These are phyloP conservation scores for Xylariaceae sp. DNA, from an alignment of 2,329 filamentous ascomycete species.

Conservation along the genomic window DNA sequence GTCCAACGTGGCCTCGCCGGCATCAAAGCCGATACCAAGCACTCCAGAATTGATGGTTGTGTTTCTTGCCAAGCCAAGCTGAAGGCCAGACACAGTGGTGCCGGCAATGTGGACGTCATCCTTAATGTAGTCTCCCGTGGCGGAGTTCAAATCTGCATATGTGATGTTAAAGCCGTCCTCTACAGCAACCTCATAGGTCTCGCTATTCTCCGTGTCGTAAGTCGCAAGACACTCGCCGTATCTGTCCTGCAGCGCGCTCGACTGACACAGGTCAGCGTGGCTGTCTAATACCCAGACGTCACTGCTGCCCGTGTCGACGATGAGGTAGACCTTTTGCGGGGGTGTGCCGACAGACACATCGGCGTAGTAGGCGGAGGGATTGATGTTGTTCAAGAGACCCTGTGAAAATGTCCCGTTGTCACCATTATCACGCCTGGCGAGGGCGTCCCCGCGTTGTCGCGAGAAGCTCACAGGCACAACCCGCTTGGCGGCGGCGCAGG, in stretches of 20 bases:
- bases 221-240: constrained; percentile 39
- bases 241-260: constrained; percentile 31
- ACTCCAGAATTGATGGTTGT: constrained; percentile 54
- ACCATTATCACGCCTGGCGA: constrained; percentile 14
- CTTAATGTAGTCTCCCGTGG: constrained; percentile 55
- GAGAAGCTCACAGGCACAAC: constrained; percentile 29
- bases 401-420: constrained; percentile 31
- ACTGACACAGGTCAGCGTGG: constrained; percentile 40
- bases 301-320: constrained; percentile 62
- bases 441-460: constrained; percentile 10
- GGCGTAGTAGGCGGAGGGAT: constrained; percentile 54
- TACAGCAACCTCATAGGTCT: constrained; percentile 45
- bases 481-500: constrained; percentile 19
- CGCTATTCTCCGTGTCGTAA: constrained; percentile 47
- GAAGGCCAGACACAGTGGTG: constrained; percentile 46
- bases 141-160: constrained; percentile 58
- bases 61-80: constrained; percentile 53
- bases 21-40: constrained; percentile 57
- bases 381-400: constrained; percentile 51
- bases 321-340: constrained; percentile 50
- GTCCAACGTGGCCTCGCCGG: constrained; percentile 43
- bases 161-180: constrained; percentile 53
- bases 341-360: constrained; percentile 60
- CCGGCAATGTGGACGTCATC: constrained; percentile 54
- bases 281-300: constrained; percentile 56